These are phyloP conservation scores for Euphrasia confusa DNA, from an alignment of 257 asterid species.

Conservation along the genomic window DNA sequence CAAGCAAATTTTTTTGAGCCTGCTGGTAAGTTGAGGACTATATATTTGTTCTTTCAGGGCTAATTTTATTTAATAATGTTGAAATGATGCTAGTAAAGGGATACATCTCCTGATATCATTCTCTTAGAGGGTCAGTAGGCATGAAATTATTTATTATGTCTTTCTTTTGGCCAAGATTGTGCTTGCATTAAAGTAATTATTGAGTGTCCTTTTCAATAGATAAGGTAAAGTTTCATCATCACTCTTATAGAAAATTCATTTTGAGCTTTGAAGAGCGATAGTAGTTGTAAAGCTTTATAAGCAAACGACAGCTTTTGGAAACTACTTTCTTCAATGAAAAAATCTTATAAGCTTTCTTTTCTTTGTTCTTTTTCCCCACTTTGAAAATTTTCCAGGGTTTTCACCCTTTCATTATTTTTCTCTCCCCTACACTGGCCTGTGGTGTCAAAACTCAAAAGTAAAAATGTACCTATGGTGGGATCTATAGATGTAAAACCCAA, in stretches of 20 bases:
- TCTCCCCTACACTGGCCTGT: background rate
- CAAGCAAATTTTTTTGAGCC: slow-evolving; percentile 96
- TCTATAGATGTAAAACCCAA: background rate
- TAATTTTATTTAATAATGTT: slow-evolving; percentile 17
- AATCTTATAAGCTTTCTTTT: background rate
- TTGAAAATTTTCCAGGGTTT: background rate
- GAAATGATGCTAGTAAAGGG: slow-evolving; percentile 17
- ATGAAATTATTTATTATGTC: slow-evolving; percentile 9
- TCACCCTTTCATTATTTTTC: background rate
- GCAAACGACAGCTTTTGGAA: too few relatives aligned
- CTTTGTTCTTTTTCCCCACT: background rate
- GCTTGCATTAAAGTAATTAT: slow-evolving; percentile 10
- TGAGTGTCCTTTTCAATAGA: too few relatives aligned
- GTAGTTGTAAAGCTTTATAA: too few relatives aligned
- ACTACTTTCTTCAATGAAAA: background rate
- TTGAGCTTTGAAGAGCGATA: too few relatives aligned
- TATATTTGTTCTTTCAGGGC: slow-evolving; percentile 20
- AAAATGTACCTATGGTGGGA: background rate
- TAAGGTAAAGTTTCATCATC: background rate
- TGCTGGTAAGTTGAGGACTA: slow-evolving; percentile 69
- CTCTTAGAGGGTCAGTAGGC: slow-evolving; percentile 16
- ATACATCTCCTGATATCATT: slow-evolving; percentile 19
- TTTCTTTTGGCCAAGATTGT: background rate
- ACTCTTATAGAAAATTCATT: too few relatives aligned
- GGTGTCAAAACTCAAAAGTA: background rate